These are phyloP conservation scores for Sideroxylon spinosum DNA, from an alignment of 179 eudicot genomes.

Conservation along the genomic window DNA sequence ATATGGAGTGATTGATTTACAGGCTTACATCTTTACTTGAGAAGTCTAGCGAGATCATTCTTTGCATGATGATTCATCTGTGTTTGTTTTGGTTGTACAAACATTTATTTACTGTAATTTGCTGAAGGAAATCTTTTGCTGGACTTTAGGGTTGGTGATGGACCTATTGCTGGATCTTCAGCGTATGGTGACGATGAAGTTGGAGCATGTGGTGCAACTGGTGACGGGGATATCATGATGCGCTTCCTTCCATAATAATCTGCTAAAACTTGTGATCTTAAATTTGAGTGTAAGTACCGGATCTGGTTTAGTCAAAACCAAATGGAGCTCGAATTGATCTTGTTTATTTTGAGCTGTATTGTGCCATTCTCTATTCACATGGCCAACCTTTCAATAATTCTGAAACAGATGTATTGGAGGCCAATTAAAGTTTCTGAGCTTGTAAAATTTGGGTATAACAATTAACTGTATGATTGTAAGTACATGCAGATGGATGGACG, in stretches of 20 bases:
- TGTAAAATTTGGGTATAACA: not conserved
- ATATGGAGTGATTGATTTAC: not conserved
- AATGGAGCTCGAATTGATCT: not conserved
- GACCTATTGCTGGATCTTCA: conserved; percentile 92
- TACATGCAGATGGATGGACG: not conserved
- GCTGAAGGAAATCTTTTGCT: conserved; percentile 23
- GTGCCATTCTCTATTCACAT: not conserved
- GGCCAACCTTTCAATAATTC: not conserved
- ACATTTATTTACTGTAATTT: conserved; percentile 5
- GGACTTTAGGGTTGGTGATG: conserved; percentile 83
- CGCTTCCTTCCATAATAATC: conserved; percentile 93
- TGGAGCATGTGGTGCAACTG: conserved; percentile 97
- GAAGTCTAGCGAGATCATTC: not conserved
- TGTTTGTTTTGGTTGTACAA: not conserved
- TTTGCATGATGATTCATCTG: too few species aligned
- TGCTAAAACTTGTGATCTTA: not conserved
- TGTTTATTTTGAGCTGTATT: not conserved
- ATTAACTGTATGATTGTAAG: too few species aligned
- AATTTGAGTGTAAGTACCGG: not conserved
- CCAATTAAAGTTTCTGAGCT: not conserved
- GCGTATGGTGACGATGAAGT: conserved; percentile 89
- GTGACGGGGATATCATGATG: conserved; percentile 98
- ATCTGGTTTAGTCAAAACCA: not conserved
- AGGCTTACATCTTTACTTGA: not conserved
- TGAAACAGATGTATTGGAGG: not conserved